Evolutionary conservation across 176 grass and related monocot genomes (phyloP).

Genomic region (Cenchrus americanus): DNA sequence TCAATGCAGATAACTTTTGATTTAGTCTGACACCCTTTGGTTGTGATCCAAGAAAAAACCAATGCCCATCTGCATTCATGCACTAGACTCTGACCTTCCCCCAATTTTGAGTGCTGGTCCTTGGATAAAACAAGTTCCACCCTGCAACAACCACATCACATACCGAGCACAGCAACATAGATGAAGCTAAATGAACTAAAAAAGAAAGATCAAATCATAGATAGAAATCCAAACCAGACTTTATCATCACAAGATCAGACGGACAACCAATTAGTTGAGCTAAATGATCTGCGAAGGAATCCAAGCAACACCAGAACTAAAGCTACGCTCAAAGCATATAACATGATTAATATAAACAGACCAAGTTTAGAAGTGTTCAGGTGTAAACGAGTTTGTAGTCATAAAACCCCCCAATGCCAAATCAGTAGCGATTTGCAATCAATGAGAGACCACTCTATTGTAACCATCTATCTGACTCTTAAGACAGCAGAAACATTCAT

Average conservation of each 20-base stretch:
- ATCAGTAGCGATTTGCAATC: not conserved
- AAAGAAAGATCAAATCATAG: not conserved
- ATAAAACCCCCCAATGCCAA: not conserved
- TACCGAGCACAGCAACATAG: not conserved
- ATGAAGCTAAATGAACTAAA: not conserved
- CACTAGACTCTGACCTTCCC: slow-evolving; percentile 1
- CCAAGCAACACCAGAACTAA: not conserved
- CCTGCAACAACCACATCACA: not conserved
- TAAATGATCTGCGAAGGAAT: slow-evolving; percentile 12
- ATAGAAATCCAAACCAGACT: not conserved
- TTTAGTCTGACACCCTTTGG: too few relatives aligned
- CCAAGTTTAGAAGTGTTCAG: not conserved
- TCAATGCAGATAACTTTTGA: too few relatives aligned
- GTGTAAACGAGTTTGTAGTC: not conserved
- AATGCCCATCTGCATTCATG: too few relatives aligned
- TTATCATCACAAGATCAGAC: not conserved
- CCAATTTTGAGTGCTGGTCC: not conserved
- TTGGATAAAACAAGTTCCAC: not conserved
- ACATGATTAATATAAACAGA: not conserved
- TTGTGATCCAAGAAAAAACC: too few relatives aligned
- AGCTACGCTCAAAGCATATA: not conserved
- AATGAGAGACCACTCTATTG: not conserved
- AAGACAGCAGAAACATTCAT: not conserved
- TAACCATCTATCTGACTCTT: not conserved
- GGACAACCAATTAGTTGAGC: not conserved